Evolutionary conservation across 2,329 filamentous ascomycete genomes (phyloP), one percentile per base, ranked within the genome.

Genomic region (Monosporascus sp.): DNA sequence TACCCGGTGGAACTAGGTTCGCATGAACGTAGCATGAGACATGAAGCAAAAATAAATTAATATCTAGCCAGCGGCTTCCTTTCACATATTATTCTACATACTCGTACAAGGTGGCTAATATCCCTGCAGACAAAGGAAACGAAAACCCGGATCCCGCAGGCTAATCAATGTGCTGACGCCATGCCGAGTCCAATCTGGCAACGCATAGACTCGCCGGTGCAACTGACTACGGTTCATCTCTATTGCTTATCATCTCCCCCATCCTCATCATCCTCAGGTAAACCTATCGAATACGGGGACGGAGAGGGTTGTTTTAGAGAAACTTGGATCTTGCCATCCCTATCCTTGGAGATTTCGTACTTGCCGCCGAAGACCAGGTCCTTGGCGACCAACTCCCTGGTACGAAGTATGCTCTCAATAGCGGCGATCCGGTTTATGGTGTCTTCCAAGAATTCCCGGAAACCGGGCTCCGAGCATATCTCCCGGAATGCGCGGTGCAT

Each of bases 341-440:
- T 69, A 48, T 70, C 60, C 25, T 52, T 60, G 5, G 58, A 69
- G 56, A 93, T 80, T 57, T 83, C 79, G 66, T 96, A 97, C 68
- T 87, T 87, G 2, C 91, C 91, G 14, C 89, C 85, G 35, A 92
- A 76, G 65, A 94, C 93, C 39, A 97, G 77, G 69, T 97, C 94
- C 75, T 99, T 99, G 59, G 96, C 89, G 1, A 96, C 95, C 50
- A 99, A 70, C 72, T 99, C 94, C 56, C 93, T 84, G n/a, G 94
- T 99, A 57, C 94, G 80, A 37, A 92, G 93, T 56, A 99, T 77
- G 64, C 87, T 92, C 76, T 99, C 94, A 66, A 99, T 99, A 58
- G 88, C 92, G n/a, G 79, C 73, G 60, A 99, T 99, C 22, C 94
- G 82, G 54, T 93, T 81, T 24, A 96, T 75, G 0, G 94, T 97